phyloP scores from a whole-genome alignment of 176 grass and related monocot genomes.

The Alopecurus myosuroides region DNA sequence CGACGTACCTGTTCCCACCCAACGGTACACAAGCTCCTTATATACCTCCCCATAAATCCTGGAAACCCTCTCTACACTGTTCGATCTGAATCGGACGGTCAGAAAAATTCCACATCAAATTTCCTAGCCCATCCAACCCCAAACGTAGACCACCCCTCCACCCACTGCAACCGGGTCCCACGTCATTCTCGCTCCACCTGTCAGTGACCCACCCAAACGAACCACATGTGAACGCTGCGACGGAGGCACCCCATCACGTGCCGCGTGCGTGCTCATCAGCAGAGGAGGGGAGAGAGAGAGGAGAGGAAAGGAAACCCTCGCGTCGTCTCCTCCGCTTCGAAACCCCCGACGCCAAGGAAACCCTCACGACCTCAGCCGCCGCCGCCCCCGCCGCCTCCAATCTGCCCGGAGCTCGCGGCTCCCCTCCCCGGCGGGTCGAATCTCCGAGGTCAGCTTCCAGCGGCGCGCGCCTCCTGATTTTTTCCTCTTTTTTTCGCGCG shows the following conservation, averaged over 20 bases:
- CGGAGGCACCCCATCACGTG: slow-evolving; percentile 24
- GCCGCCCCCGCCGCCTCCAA: slow-evolving; percentile 26
- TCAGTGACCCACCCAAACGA: slow-evolving; percentile 4
- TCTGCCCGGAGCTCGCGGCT: neutral
- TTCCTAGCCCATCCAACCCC: neutral
- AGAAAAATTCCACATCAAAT: neutral
- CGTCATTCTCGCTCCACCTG: neutral
- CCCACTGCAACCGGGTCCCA: slow-evolving; percentile 13
- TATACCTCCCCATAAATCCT: slow-evolving; percentile 8
- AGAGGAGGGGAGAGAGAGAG: slow-evolving; percentile 4
- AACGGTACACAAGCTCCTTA: slow-evolving; percentile 40
- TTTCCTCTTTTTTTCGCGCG: neutral
- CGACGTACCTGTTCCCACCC: slow-evolving; percentile 2
- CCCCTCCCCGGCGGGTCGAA: neutral
- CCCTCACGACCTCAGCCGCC: slow-evolving; percentile 16
- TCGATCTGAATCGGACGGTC: slow-evolving; percentile 14
- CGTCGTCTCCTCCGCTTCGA: slow-evolving; percentile 35
- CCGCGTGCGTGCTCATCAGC: slow-evolving; percentile 4
- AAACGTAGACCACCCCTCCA: too few species aligned
- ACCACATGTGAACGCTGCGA: slow-evolving; percentile 24
- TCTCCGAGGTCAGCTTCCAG: slow-evolving; percentile 26
- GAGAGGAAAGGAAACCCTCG: slow-evolving; percentile 26
- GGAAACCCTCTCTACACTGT: neutral
- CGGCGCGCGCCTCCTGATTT: neutral
- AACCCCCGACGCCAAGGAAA: slow-evolving; percentile 40